These are phyloP conservation scores for Coemansia pectinata DNA, from an alignment of 192 early-diverging fungal genomes.

Conservation along the genomic window DNA sequence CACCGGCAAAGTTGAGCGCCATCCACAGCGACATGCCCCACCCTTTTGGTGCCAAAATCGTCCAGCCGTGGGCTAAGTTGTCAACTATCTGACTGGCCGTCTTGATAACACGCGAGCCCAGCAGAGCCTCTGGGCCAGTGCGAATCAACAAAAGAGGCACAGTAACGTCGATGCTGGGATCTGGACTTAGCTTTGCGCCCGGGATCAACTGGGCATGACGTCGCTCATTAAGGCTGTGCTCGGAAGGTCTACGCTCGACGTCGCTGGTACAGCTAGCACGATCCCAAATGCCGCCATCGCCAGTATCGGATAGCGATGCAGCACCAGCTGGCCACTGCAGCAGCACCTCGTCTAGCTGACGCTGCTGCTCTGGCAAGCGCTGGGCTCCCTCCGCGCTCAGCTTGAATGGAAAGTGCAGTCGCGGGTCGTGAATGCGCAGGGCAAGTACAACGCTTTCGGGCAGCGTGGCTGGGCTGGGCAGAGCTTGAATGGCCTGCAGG, in stretches of 20 bases:
- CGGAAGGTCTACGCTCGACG: conserved; percentile 51
- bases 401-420: conserved; percentile 60
- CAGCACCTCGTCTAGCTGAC: conserved; percentile 46
- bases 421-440: conserved; percentile 81
- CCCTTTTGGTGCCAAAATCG: conserved; percentile 73
- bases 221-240: conserved; percentile 61
- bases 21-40: conserved; percentile 91
- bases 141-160: conserved; percentile 86
- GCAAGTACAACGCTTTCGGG: conserved; percentile 80
- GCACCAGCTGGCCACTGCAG: conserved; percentile 61
- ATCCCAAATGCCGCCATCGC: conserved; percentile 61
- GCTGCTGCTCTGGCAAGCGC: conserved; percentile 13
- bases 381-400: not conserved
- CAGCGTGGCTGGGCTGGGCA: conserved; percentile 70
- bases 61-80: conserved; percentile 70
- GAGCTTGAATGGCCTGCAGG: conserved; percentile 10
- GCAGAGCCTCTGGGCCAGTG: conserved; percentile 58
- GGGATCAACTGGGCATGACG: conserved; percentile 65
- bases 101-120: conserved; percentile 24
- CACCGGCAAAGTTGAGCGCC: conserved; percentile 84
- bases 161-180: conserved; percentile 55
- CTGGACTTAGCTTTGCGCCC: conserved; percentile 63
- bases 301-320: conserved; percentile 23
- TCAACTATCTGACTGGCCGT: conserved; percentile 51
- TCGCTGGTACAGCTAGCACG: conserved; percentile 42